phyloP scores from a whole-genome alignment of 176 grass and related monocot species.

The Cocos nucifera region DNA sequence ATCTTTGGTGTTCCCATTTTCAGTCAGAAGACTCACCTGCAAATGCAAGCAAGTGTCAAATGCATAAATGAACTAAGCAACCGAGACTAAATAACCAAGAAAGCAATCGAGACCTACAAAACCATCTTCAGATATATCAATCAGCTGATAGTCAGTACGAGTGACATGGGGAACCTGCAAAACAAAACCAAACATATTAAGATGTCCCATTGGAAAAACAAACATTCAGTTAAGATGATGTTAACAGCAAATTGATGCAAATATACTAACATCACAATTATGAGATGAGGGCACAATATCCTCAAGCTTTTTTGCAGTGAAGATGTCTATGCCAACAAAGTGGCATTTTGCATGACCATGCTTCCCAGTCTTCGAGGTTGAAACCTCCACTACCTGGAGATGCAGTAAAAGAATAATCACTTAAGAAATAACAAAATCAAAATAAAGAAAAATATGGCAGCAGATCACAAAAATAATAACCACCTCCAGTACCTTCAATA shows the following conservation, averaged over 20 bases:
- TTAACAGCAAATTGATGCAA: too few relatives aligned
- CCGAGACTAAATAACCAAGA: neutral
- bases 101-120: constrained; percentile 33
- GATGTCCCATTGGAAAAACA: too few relatives aligned
- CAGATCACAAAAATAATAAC: neutral
- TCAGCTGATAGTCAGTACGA: constrained; percentile 69
- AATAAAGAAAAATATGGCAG: neutral
- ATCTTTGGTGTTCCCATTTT: constrained; percentile 55
- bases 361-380: constrained; percentile 67
- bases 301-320: constrained; percentile 65
- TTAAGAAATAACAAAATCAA: neutral
- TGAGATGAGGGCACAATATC: constrained; percentile 69
- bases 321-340: constrained; percentile 64
- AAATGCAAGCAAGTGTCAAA: constrained; percentile 1
- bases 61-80: neutral
- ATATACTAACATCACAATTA: constrained; percentile 47
- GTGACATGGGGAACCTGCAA: constrained; percentile 48
- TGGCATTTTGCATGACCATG: constrained; percentile 68
- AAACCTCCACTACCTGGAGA: constrained; percentile 64
- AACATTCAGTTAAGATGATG: too few relatives aligned
- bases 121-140: constrained; percentile 71
- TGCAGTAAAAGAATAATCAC: neutral
- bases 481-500: too few relatives aligned
- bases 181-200: neutral
- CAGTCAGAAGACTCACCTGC: constrained; percentile 64